These are phyloP conservation scores for Neurospora cerealis DNA, from an alignment of 495 filamentous ascomycete species.

Conservation along the genomic window DNA sequence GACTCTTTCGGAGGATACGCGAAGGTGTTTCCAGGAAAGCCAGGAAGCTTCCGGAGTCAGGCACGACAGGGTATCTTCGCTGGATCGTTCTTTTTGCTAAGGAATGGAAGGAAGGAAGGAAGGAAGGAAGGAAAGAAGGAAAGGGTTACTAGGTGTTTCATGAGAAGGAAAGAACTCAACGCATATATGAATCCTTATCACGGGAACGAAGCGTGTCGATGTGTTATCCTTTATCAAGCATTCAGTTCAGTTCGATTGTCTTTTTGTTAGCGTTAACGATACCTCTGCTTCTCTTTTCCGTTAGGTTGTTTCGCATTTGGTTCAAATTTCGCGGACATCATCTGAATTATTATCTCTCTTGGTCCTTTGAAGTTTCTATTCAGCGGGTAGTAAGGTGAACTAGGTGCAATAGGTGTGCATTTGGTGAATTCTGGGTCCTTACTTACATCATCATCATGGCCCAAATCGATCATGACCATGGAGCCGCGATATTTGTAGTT, in stretches of 20 bases:
- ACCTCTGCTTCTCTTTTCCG: neutral
- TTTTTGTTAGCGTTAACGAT: neutral
- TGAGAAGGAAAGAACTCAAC: neutral
- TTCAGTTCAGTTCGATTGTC: neutral
- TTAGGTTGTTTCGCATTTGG: neutral
- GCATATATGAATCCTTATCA: neutral
- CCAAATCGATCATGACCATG: neutral
- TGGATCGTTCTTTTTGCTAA: neutral
- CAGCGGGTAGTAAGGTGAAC: neutral
- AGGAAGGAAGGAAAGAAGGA: neutral
- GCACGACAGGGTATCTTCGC: neutral
- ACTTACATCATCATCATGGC: too few relatives aligned
- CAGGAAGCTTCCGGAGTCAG: neutral
- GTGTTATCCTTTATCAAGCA: neutral
- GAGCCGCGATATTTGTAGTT: neutral
- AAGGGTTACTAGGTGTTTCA: neutral
- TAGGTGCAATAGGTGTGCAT: neutral
- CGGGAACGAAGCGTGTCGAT: neutral
- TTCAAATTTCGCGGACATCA: neutral
- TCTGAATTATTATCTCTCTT: neutral
- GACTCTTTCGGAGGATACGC: too few relatives aligned
- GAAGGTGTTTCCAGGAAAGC: neutral
- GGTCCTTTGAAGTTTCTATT: neutral
- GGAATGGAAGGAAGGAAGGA: neutral
- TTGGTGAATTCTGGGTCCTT: neutral